Evolutionary conservation across 2,329 filamentous ascomycete genomes (phyloP).

Genomic region (Aspergillus uvarum): DNA sequence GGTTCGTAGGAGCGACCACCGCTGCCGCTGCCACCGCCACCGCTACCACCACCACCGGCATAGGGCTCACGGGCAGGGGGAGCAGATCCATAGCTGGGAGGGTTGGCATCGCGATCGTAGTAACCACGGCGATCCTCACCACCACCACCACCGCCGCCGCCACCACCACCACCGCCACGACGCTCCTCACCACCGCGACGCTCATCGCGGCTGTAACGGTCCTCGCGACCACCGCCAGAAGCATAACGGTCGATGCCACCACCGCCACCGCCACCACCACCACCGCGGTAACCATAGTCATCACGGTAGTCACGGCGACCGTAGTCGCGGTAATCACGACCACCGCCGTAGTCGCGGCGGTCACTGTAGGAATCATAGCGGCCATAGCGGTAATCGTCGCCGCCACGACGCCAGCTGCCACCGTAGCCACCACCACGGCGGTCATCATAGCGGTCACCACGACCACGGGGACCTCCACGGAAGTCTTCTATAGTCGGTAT

Average conservation of each 20-base stretch:
- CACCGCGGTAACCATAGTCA: constrained; percentile 40
- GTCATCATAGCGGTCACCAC: constrained; percentile 54
- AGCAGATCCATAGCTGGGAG: constrained; percentile 44
- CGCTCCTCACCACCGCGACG: constrained; percentile 49
- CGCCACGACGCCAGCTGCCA: constrained; percentile 49
- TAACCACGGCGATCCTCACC: constrained; percentile 53
- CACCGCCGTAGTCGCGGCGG: constrained; percentile 51
- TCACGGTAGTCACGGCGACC: constrained; percentile 50
- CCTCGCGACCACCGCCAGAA: constrained; percentile 42
- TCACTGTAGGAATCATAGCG: constrained; percentile 48
- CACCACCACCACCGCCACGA: constrained; percentile 49
- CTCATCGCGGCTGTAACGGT: constrained; percentile 45
- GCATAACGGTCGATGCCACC: constrained; percentile 47
- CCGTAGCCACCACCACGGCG: constrained; percentile 53
- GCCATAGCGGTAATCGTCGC: constrained; percentile 44
- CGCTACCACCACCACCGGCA: constrained; percentile 20
- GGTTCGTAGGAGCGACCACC: constrained; percentile 40
- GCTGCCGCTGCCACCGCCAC: constrained; percentile 20
- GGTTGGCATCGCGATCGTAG: constrained; percentile 56
- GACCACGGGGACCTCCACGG: constrained; percentile 46
- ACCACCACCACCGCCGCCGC: constrained; percentile 50
- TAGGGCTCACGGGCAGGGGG: constrained; percentile 40
- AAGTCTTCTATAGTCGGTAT: constrained; percentile 24
- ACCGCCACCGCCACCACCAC: constrained; percentile 41
- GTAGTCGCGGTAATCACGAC: constrained; percentile 46